A percentile compares a stretch with the other conserved stretches of the same genome.
Evolutionary conservation across 2,329 filamentous ascomycete genomes (phyloP).

Genomic region (Aspergillus latus): DNA sequence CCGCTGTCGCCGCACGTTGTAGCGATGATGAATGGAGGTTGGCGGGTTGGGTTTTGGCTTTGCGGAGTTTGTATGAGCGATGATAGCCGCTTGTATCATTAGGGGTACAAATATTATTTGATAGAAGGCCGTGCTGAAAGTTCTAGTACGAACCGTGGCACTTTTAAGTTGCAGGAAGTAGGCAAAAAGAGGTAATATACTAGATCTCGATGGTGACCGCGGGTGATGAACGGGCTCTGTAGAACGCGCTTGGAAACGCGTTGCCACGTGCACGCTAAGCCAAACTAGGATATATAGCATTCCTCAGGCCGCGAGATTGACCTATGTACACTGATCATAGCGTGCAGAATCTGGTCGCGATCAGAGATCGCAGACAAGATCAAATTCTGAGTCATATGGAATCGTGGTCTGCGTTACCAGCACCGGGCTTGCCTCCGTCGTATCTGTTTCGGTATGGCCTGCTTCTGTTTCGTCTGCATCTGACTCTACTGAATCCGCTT

Average conservation of each 20-base stretch:
- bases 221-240: not conserved
- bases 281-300: slow-evolving; percentile 20
- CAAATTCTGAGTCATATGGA: slow-evolving; percentile 23
- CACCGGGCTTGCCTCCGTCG: not conserved
- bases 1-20: not conserved
- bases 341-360: not conserved
- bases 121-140: too few species aligned
- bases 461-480: not conserved
- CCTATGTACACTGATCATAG: not conserved
- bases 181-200: not conserved
- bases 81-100: not conserved
- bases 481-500: not conserved
- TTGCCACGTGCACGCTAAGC: slow-evolving; percentile 18
- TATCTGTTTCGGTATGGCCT: not conserved
- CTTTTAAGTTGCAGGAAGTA: not conserved
- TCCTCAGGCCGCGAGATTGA: slow-evolving; percentile 24
- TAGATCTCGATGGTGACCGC: not conserved
- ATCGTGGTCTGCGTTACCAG: slow-evolving; percentile 16
- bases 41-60: not conserved
- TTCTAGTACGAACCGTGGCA: too few species aligned
- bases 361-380: slow-evolving; percentile 22
- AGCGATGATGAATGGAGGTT: not conserved
- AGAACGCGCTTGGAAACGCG: slow-evolving; percentile 11
- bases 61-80: not conserved
- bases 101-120: too few species aligned